These are phyloP conservation scores for Capsicum pubescens DNA, from an alignment of 257 asterid species.

Conservation along the genomic window DNA sequence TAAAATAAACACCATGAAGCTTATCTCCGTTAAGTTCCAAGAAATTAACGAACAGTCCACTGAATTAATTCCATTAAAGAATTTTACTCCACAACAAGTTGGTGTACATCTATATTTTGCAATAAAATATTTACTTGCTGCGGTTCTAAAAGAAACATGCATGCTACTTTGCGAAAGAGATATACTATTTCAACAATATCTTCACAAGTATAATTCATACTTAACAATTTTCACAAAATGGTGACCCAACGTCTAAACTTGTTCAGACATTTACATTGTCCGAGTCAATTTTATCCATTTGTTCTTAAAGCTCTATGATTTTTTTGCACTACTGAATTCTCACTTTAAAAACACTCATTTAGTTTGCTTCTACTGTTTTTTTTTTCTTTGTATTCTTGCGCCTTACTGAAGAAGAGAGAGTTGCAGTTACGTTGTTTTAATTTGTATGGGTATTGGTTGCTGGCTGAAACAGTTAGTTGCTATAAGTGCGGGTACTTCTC, in stretches of 20 bases:
- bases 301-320: not conserved
- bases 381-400: not conserved
- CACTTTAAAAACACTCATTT: not conserved
- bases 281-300: not conserved
- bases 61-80: not conserved
- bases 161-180: not conserved
- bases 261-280: not conserved
- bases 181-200: not conserved
- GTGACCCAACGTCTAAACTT: not conserved
- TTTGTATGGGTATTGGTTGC: not conserved
- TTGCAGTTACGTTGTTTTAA: not conserved
- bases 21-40: not conserved
- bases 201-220: not conserved
- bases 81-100: not conserved
- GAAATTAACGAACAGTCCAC: not conserved
- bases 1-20: not conserved
- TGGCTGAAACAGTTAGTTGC: constrained; percentile 4
- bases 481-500: not conserved
- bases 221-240: not conserved
- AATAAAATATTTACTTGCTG: not conserved
- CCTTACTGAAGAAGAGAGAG: not conserved
- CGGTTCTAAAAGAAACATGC: not conserved
- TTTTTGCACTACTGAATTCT: not conserved
- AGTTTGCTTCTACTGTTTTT: not conserved
- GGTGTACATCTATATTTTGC: not conserved